Base-by-base conservation (phyloP, 164 flowering plant genomes). In the Aristolochia contorta region DNA sequence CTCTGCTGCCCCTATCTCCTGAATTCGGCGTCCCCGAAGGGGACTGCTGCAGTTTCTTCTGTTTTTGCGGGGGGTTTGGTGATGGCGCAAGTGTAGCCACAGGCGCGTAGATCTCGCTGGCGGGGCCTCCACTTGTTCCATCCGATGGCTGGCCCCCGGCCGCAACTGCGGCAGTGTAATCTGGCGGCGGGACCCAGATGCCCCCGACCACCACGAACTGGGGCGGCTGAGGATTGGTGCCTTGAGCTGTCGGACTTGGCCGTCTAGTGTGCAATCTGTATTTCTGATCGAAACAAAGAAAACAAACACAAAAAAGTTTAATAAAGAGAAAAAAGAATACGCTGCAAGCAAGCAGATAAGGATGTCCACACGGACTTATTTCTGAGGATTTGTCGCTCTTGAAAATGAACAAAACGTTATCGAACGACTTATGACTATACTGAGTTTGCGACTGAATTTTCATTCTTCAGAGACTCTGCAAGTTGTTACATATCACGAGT, bases 151-250 rank as follows among this genome's bases (percentile, higher is more conserved):
- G 67, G 21, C 12, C 32, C 13, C 45, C 45, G 16, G 81, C 47
- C 14, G 78, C 71, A 8, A 58, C 59, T 14, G 70, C 56, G 10
- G 71, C 59, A 0, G 84, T 67, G 47, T 79, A 80, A 10, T 84
- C 84, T 0, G 79, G 75, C 1, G 87, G 84, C 14, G 78, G 86
- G 25, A 80, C 79, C 92, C 91, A 89, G 59, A 89, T 75, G 23
- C 91, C 91, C n/a, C 94, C 88, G 1, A 89, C 89, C 52, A 89
- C 81, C 10, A 86, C 79, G 56, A 83, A 77, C 54, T 82, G 91
- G 3, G 89, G 52, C 60, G 80, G 85, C 12, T 75, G 49, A 63
- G 62, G 73, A 64, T 62, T 74, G 65, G 47, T 20, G 32, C 12
- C 16, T 21, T 66, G 77, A 16, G 49, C 62, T 19, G 79, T 25